Base-by-base conservation (phyloP, 805 yeast species). In the Lachancea dasiensis region DNA sequence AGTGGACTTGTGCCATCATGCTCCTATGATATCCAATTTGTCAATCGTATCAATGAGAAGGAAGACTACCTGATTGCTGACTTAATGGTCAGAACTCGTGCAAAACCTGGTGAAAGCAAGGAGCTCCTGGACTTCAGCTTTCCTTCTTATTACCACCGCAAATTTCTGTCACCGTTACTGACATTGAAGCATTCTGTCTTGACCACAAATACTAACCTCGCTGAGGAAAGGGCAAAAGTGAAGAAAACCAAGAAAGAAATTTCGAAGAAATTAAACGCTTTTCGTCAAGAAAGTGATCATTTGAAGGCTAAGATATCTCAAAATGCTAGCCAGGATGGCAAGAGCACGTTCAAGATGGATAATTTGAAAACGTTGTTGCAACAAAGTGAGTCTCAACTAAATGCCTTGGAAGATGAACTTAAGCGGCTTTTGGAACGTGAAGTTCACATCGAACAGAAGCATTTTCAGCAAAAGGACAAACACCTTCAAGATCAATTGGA, bases 121-220 rank as follows among this genome's bases (percentile, higher is more conserved):
- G 43, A 40, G 38, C 50, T 45, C 5, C 41, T 58, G n/a, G 62
- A 58, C 44, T 51, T 49, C 30, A 52, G 58, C 32, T 59, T 56
- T 41, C 61, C 63, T 7, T 57, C 62, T 4, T 59, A 56, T 19
- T 54, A 60, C 31, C 64, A 56, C 34, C 56, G 61, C 37, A 56
- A 69, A 18, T 67, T 72, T 25, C 54, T 68, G 18, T 69, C 84
- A 1, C 86, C 89, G 0, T 61, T 80, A 31, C 68, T 75, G 1
- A 81, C 87, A 1, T 60, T 81, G 27, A 75, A 79, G 47, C 80
- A 77, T 48, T 76, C 83, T 15, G 72, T 80, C 24, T 68, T 76
- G 23, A 77, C 86, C 0, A 78, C 86, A 0, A 75, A 76, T 45
- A 73, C 74, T 17, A 74, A 75, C 27, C 63, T 80, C 29, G 67